Conservation (phyloP, 2,329 filamentous ascomycete genomes). For the Fusarium dlaminii region DNA sequence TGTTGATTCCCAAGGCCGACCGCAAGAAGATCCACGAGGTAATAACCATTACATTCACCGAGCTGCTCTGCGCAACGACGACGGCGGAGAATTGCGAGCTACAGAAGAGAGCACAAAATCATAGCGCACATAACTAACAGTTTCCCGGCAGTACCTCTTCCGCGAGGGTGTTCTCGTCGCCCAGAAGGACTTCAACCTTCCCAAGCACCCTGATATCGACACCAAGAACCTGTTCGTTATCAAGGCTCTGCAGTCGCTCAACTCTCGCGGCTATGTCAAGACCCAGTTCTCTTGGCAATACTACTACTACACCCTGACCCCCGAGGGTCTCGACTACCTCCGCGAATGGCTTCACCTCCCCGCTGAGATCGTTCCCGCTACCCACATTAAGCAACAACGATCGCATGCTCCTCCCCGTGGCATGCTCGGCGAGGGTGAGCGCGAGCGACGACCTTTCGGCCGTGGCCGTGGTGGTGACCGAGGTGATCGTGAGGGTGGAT, state of each 20-base stretch:
- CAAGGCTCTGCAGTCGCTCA: constrained; percentile 98
- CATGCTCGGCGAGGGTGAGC: constrained; percentile 91
- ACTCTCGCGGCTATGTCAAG: constrained; percentile 98
- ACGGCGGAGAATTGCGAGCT: constrained; percentile 28
- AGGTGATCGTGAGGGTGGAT: constrained; percentile 88
- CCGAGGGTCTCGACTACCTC: constrained; percentile 99
- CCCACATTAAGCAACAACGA: constrained; percentile 99
- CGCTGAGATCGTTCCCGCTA: constrained; percentile 98
- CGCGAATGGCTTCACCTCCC: constrained; percentile 99
- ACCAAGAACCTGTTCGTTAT: constrained; percentile 99
- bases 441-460: constrained; percentile 85
- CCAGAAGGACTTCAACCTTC: constrained; percentile 98
- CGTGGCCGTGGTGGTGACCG: constrained; percentile 79
- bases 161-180: constrained; percentile 92
- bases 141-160: constrained; percentile 83
- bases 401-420: constrained; percentile 97
- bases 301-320: constrained; percentile 99
- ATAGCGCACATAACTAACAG: constrained; percentile 37
- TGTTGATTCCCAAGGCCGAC: constrained; percentile 99
- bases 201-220: constrained; percentile 98
- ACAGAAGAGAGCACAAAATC: constrained; percentile 16
- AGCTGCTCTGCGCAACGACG: constrained; percentile 11
- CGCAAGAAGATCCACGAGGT: constrained; percentile 99
- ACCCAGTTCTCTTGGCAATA: constrained; percentile 99
- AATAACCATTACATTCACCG: constrained; percentile 30